Percentiles rank a stretch among this genome's conserved stretches.
phyloP scores from a whole-genome alignment of 768 basidiomycete genomes.

The Russula griseocarnosa region DNA sequence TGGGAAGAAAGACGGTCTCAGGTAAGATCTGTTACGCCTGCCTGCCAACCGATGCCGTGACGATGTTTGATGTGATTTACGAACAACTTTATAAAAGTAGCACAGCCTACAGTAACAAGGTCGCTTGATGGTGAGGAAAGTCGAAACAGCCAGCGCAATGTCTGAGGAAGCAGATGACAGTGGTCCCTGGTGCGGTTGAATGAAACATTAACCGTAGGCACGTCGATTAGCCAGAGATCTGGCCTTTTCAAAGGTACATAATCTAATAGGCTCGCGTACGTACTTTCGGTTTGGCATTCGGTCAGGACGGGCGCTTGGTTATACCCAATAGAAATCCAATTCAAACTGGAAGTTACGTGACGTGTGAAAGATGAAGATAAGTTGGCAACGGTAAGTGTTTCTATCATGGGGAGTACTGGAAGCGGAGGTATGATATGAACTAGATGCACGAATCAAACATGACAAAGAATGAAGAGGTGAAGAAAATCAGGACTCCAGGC shows the following conservation, averaged over 20 bases:
- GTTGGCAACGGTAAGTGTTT: background rate
- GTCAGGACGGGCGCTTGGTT: background rate
- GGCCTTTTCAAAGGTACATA: background rate
- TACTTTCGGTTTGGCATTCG: background rate
- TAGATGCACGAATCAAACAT: background rate
- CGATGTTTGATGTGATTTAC: background rate
- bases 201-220: too few species aligned
- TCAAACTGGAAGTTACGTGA: background rate
- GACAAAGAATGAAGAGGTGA: background rate
- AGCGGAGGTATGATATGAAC: background rate
- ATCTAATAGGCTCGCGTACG: conserved; percentile 1
- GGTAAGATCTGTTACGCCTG: background rate
- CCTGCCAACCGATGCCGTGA: conserved; percentile 1
- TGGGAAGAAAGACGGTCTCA: background rate
- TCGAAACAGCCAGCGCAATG: background rate
- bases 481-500: background rate
- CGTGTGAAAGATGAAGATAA: background rate
- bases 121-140: background rate
- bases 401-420: background rate
- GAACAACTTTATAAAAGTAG: background rate
- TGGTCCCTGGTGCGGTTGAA: background rate
- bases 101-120: background rate
- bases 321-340: background rate
- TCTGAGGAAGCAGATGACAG: background rate
- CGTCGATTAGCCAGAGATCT: background rate